A percentile compares a stretch with the other conserved stretches of the same genome.
These are phyloP conservation scores for Staphylotrichum longicolle DNA, from an alignment of 495 filamentous ascomycete species.

Conservation along the genomic window DNA sequence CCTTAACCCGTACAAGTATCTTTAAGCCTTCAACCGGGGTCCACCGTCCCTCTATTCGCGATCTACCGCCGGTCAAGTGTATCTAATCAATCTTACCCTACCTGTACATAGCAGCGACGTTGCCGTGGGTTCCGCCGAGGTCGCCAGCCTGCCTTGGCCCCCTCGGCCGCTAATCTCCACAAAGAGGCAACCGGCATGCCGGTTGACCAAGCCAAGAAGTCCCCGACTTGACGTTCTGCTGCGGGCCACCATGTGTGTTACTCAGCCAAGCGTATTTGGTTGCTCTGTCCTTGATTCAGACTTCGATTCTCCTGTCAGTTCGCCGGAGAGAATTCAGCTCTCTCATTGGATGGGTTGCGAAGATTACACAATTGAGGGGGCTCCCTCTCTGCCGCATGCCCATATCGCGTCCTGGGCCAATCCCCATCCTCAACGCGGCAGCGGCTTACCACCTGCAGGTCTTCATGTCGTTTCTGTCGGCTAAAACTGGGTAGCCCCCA, in stretches of 20 bases:
- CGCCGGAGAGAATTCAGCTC: background rate
- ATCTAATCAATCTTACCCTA: no score
- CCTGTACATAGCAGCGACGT: background rate
- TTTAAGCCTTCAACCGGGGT: slow-evolving; percentile 32
- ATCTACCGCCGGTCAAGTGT: background rate
- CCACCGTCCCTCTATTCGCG: background rate
- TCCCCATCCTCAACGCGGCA: slow-evolving; percentile 2
- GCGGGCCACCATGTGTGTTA: background rate
- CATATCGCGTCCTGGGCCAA: slow-evolving; percentile 11
- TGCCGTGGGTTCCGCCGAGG: no score
- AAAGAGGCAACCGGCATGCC: no score
- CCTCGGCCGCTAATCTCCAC: no score
- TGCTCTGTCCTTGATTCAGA: background rate
- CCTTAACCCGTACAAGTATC: slow-evolving; percentile 88
- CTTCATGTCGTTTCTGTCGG: background rate
- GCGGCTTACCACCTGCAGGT: background rate
- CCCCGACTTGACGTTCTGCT: background rate
- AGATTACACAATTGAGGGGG: slow-evolving; percentile 10
- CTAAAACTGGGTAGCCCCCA: slow-evolving; percentile 6
- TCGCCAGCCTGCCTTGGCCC: no score
- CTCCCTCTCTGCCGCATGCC: slow-evolving; percentile 16
- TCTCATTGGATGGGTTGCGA: slow-evolving; percentile 17
- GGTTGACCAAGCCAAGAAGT: background rate
- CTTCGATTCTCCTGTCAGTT: background rate
- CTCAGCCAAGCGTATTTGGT: background rate